Base-by-base conservation (phyloP, 1,139 yeast genomes). In the Blastobotrys persicus region DNA sequence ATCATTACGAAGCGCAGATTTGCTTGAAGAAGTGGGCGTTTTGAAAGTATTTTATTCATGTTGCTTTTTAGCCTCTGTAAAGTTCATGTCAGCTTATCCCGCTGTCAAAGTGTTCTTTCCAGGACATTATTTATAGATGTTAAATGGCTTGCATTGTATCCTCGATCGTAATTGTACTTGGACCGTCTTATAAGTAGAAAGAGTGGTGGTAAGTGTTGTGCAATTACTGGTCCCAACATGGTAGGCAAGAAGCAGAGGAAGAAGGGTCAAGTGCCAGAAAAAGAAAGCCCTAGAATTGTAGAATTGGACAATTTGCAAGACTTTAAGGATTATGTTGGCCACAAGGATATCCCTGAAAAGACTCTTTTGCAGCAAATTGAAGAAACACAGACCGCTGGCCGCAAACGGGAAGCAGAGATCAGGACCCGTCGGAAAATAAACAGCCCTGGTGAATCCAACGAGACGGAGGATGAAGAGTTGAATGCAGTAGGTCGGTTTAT, bases 301-400 rank as follows among this genome's bases (percentile, higher is more conserved):
- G 63, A 59, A 35, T 46, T 60, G 17, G 55, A 56, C 20, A 43
- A 49, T n/a, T 45, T 52, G 7, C 49, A 52, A 39, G 63, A 59
- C 31, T 50, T 60, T 23, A 44, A 50, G 19, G 28, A 48, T 19
- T 60, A 59, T 46, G 55, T 56, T 1, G 63, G 65, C 7, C 35
- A 51, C 14, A 57, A 59, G 5, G 61, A 54, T 2, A 47, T 63
- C 17, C 66, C 66, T 1, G 48, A 52, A 11, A 51, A 55, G 34
- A 59, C 68, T n/a, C 55, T 66, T 35, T 43, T 62, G 11, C 58
- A 62, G 31, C 63, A 65, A 43, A 62, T 66, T 41, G 59, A 57
- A 34, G 49, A 53, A 18, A 54, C 61, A 35, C 58, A 61, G 42
- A 40, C 48, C 31, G 46, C 50, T 39, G 51, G 37, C 34, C 43